Evolutionary conservation across 2,329 filamentous ascomycete genomes (phyloP).

Genomic region (Fusarium vanettenii): DNA sequence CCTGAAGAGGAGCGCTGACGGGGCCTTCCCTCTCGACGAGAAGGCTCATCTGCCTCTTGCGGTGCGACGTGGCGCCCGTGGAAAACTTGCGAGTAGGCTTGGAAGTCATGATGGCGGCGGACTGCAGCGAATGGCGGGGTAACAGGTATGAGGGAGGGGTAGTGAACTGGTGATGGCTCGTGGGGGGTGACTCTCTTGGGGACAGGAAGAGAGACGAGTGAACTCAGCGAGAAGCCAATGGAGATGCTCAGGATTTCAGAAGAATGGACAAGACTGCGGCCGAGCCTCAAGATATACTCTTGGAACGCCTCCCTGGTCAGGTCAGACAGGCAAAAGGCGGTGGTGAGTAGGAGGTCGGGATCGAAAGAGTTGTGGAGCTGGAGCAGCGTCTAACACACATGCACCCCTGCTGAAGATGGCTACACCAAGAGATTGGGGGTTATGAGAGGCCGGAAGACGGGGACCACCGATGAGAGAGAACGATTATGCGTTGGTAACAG

Average conservation of each 20-base stretch:
- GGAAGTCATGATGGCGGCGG: constrained; percentile 41
- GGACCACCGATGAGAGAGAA: not conserved
- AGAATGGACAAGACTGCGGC: constrained; percentile 17
- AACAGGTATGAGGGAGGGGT: constrained; percentile 22
- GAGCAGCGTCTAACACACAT: constrained; percentile 20
- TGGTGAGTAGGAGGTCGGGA: constrained; percentile 38
- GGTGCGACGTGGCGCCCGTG: constrained; percentile 57
- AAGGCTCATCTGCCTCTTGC: constrained; percentile 59
- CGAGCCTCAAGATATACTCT: constrained; percentile 37
- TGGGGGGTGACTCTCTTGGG: constrained; percentile 4
- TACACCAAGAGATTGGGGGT: constrained; percentile 33
- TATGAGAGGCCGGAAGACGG: constrained; percentile 17
- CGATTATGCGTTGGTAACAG: constrained; percentile 13
- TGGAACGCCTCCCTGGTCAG: constrained; percentile 33
- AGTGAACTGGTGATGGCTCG: constrained; percentile 2
- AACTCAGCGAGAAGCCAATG: constrained; percentile 11
- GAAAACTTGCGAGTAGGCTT: constrained; percentile 55
- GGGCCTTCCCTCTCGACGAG: constrained; percentile 56
- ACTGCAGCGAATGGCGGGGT: constrained; percentile 19
- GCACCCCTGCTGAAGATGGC: constrained; percentile 32
- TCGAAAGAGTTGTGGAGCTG: constrained; percentile 44
- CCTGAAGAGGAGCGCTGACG: constrained; percentile 60
- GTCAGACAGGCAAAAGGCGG: constrained; percentile 43
- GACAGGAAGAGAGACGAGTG: constrained; percentile 9
- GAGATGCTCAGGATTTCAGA: constrained; percentile 19